Conservation (phyloP, 805 yeast genomes). For the Saccharomycopsis babjevae region DNA sequence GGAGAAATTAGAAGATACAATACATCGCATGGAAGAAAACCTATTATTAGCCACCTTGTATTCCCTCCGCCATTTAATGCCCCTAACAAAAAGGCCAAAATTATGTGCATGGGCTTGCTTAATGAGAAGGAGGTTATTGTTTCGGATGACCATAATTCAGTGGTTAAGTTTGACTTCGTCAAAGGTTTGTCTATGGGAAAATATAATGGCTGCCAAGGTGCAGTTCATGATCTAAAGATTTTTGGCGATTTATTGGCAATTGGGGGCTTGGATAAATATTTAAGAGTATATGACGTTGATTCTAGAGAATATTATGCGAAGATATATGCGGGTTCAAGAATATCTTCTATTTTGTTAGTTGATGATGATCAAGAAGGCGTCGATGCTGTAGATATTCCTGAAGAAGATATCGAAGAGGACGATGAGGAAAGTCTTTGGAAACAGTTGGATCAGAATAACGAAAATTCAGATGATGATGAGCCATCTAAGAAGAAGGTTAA, state of each 20-base stretch:
- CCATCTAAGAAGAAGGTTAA: neutral
- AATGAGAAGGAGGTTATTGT: slow-evolving; percentile 42
- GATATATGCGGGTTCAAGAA: slow-evolving; percentile 67
- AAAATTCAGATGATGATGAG: neutral
- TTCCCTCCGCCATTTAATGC: slow-evolving; percentile 3
- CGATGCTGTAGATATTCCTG: neutral
- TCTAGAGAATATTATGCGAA: slow-evolving; percentile 53
- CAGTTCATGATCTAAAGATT: slow-evolving; percentile 31
- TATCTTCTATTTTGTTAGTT: slow-evolving; percentile 32
- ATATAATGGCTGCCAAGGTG: slow-evolving; percentile 69
- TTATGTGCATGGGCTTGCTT: slow-evolving; percentile 1
- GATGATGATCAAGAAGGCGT: neutral
- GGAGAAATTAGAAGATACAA: slow-evolving; percentile 74
- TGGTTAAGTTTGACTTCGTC: slow-evolving; percentile 44
- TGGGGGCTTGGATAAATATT: slow-evolving; percentile 84
- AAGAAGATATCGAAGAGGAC: neutral
- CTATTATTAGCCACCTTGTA: slow-evolving; percentile 27
- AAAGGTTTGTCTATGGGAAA: slow-evolving; percentile 55
- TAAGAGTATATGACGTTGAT: slow-evolving; percentile 60
- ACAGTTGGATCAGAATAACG: slow-evolving; percentile 9
- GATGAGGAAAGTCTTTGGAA: slow-evolving; percentile 17
- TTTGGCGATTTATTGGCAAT: slow-evolving; percentile 42
- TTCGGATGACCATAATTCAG: slow-evolving; percentile 60
- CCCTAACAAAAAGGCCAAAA: slow-evolving; percentile 9
- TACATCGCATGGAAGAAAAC: slow-evolving; percentile 57